Evolutionary conservation across 169 alveolate genomes (phyloP).

Genomic region (Cryptosporidium viatorum): DNA sequence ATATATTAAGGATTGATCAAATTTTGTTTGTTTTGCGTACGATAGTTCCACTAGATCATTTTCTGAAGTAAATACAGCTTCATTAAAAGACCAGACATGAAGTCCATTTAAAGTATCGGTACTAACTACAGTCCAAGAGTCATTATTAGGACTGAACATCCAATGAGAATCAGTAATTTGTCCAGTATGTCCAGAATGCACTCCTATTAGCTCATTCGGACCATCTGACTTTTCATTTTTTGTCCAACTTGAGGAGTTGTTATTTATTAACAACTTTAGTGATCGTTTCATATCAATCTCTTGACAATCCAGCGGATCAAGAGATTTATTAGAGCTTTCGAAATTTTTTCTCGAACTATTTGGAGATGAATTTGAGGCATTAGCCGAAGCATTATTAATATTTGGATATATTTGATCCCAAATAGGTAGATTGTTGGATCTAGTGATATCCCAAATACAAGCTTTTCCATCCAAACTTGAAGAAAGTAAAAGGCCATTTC

Average conservation of each 20-base stretch:
- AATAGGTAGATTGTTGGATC: constrained; percentile 54
- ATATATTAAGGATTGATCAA: constrained; percentile 5
- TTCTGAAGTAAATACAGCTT: constrained; percentile 61
- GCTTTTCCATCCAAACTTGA: constrained; percentile 54
- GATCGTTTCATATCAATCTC: constrained; percentile 25
- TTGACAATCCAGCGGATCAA: neutral
- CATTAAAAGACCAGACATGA: constrained; percentile 66
- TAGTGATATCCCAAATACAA: constrained; percentile 64
- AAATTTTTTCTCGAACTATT: neutral
- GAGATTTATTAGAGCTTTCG: neutral
- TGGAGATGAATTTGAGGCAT: neutral
- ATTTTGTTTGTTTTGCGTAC: constrained; percentile 30
- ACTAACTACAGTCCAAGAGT: constrained; percentile 69
- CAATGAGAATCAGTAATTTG: constrained; percentile 62
- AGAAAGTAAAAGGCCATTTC: constrained; percentile 58
- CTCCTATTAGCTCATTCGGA: constrained; percentile 60
- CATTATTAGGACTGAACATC: constrained; percentile 66
- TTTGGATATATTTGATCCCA: constrained; percentile 51
- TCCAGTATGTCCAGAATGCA: constrained; percentile 68
- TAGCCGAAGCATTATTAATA: neutral
- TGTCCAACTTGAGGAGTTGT: neutral
- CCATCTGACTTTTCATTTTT: constrained; percentile 51
- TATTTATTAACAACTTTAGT: neutral
- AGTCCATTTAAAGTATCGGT: constrained; percentile 48
- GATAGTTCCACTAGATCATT: constrained; percentile 57